Evolutionary conservation across 345 rosid genomes (phyloP).

Genomic region (Citropsis articulata): DNA sequence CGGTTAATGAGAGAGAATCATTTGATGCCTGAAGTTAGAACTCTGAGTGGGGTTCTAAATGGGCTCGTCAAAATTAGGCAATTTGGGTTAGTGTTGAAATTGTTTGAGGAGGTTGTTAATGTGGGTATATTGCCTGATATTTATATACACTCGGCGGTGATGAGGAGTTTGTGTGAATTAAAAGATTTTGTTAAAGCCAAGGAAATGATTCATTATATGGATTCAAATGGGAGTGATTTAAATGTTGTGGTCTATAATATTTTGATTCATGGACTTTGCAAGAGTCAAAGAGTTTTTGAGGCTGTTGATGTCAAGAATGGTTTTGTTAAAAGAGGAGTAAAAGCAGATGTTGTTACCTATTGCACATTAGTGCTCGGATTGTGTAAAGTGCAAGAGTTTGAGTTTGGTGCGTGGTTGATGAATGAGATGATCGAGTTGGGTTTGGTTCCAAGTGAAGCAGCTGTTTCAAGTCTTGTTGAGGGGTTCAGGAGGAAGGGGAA

Average conservation of each 20-base stretch:
- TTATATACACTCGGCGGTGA: conserved; percentile 52
- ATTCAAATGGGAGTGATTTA: conserved; percentile 43
- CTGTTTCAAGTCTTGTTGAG: conserved; percentile 57
- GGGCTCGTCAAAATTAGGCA: conserved; percentile 58
- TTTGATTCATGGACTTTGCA: conserved; percentile 81
- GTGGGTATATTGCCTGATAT: conserved; percentile 55
- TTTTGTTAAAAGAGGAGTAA: conserved; percentile 42
- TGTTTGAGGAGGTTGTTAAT: conserved; percentile 56
- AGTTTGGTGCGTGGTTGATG: conserved; percentile 46
- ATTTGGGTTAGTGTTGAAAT: conserved; percentile 46
- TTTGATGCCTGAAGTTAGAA: conserved; percentile 68
- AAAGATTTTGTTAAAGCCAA: conserved; percentile 63
- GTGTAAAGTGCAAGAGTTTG: conserved; percentile 62
- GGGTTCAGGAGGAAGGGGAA: conserved; percentile 72
- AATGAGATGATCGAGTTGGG: conserved; percentile 68
- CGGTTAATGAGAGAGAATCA: conserved; percentile 52
- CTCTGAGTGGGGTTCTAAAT: conserved; percentile 62
- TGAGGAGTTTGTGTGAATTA: conserved; percentile 67
- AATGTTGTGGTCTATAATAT: conserved; percentile 69
- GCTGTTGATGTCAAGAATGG: conserved; percentile 63
- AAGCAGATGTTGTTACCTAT: conserved; percentile 64
- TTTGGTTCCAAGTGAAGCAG: conserved; percentile 65
- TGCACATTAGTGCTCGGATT: conserved; percentile 68
- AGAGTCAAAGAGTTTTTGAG: conserved; percentile 55
- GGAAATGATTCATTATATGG: conserved; percentile 59